Conservation (phyloP, 2,329 filamentous ascomycete genomes). For the Nemania sp. region DNA sequence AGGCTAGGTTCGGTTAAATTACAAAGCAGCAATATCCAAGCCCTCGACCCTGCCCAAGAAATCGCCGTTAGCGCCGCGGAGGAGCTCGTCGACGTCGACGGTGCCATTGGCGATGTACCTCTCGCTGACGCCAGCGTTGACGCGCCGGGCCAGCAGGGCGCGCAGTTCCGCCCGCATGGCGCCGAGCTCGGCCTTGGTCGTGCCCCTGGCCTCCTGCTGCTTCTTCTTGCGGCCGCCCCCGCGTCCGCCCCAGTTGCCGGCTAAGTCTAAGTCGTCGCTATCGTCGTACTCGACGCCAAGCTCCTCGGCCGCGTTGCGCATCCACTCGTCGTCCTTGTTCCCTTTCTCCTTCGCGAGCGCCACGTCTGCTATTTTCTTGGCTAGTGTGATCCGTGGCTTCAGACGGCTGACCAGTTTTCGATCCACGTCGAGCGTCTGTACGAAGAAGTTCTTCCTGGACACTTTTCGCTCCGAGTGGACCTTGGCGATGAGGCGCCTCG, state of each 20-base stretch:
- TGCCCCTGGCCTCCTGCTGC: conserved; percentile 67
- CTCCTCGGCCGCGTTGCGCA: conserved; percentile 84
- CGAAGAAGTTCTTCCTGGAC: conserved; percentile 63
- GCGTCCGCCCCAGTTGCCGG: conserved; percentile 65
- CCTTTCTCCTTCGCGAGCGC: conserved; percentile 85
- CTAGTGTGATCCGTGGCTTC: conserved; percentile 74
- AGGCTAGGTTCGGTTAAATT: too few species aligned
- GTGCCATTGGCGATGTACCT: conserved; percentile 79
- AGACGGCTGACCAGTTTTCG: conserved; percentile 75
- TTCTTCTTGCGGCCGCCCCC: conserved; percentile 75
- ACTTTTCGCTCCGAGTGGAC: conserved; percentile 69
- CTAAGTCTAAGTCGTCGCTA: conserved; percentile 76
- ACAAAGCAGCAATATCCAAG: conserved; percentile 44
- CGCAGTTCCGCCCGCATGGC: conserved; percentile 72
- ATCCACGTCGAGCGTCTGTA: conserved; percentile 82
- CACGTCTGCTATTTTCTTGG: conserved; percentile 86
- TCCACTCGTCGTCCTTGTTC: conserved; percentile 80
- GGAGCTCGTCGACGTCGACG: conserved; percentile 78
- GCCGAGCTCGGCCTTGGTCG: conserved; percentile 75
- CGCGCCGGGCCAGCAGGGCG: conserved; percentile 68
- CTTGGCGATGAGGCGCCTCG: conserved; percentile 81
- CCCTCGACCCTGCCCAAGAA: conserved; percentile 62
- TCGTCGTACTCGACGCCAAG: conserved; percentile 95
- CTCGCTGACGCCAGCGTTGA: conserved; percentile 88
- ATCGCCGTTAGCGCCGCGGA: conserved; percentile 65